Evolutionary conservation across 306 rosid genomes (phyloP).

Genomic region (Clitoria ternatea): DNA sequence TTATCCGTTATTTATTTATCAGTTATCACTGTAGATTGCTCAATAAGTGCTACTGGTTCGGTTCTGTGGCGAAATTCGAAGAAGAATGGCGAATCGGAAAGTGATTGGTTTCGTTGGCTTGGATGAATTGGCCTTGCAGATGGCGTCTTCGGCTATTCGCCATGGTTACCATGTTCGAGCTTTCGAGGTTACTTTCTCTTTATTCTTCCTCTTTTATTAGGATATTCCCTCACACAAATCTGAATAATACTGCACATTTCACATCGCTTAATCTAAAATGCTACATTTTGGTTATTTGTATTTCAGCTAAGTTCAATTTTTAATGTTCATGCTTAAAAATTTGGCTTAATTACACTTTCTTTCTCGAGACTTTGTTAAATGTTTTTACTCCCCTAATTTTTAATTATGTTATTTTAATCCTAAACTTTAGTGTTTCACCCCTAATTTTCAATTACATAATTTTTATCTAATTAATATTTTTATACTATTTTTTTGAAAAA

Average conservation of each 20-base stretch:
- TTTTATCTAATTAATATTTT: too few species aligned
- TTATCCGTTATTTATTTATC: background rate
- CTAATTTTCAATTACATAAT: too few species aligned
- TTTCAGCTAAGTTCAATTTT: too few species aligned
- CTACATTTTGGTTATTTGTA: too few species aligned
- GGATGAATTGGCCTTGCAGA: constrained; percentile 46
- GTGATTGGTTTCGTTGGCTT: constrained; percentile 60
- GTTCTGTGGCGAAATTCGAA: background rate
- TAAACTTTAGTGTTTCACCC: too few species aligned
- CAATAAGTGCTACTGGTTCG: background rate
- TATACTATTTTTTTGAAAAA: too few species aligned
- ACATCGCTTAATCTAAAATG: too few species aligned
- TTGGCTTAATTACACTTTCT: too few species aligned
- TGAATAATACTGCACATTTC: background rate
- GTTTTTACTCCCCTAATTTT: too few species aligned
- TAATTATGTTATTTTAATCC: too few species aligned
- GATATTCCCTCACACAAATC: background rate
- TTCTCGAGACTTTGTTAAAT: too few species aligned
- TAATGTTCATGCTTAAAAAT: too few species aligned
- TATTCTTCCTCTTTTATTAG: background rate
- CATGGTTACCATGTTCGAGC: constrained; percentile 50
- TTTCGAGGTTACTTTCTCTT: constrained; percentile 47
- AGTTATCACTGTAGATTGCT: background rate
- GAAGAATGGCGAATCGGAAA: constrained; percentile 42
- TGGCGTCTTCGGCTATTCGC: constrained; percentile 50